These are phyloP conservation scores for Aphanomyces stellatus DNA, from an alignment of 352 stramenopile species.

Conservation along the genomic window DNA sequence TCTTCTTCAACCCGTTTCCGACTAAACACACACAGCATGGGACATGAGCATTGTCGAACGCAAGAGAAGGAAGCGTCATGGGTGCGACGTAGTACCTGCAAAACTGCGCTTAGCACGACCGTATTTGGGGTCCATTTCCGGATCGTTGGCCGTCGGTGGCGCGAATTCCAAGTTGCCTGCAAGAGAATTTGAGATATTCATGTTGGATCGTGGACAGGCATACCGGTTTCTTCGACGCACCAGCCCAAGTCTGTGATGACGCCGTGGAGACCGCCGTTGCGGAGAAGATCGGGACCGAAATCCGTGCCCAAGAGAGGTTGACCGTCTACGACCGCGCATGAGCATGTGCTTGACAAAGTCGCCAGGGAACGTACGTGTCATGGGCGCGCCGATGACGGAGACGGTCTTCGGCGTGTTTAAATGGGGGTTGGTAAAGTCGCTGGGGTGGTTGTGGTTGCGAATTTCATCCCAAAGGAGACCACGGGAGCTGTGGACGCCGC, in stretches of 20 bases:
- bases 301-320: slow-evolving; percentile 76
- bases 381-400: slow-evolving; percentile 74
- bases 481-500: slow-evolving; percentile 1
- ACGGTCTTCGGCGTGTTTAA: slow-evolving; percentile 58
- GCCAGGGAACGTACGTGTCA: slow-evolving; percentile 53
- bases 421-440: slow-evolving; percentile 41
- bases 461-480: slow-evolving; percentile 41
- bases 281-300: slow-evolving; percentile 57
- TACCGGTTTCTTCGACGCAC: slow-evolving; percentile 73
- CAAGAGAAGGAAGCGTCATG: background rate
- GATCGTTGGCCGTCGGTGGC: slow-evolving; percentile 40
- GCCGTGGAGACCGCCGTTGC: slow-evolving; percentile 68
- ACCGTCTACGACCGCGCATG: slow-evolving; percentile 54
- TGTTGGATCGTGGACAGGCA: background rate
- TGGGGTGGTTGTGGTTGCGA: slow-evolving; percentile 49
- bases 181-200: background rate
- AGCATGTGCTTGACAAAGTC: no score
- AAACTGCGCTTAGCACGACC: slow-evolving; percentile 72
- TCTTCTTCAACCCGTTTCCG: slow-evolving; percentile 74
- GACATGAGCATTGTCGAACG: background rate
- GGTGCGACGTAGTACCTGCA: slow-evolving; percentile 39
- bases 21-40: slow-evolving; percentile 34
- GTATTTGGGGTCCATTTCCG: slow-evolving; percentile 52
- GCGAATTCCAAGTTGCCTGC: slow-evolving; percentile 56
- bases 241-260: slow-evolving; percentile 68